phyloP scores from a whole-genome alignment of 768 basidiomycete genomes.

The Rhodotorula kratochvilovae region DNA sequence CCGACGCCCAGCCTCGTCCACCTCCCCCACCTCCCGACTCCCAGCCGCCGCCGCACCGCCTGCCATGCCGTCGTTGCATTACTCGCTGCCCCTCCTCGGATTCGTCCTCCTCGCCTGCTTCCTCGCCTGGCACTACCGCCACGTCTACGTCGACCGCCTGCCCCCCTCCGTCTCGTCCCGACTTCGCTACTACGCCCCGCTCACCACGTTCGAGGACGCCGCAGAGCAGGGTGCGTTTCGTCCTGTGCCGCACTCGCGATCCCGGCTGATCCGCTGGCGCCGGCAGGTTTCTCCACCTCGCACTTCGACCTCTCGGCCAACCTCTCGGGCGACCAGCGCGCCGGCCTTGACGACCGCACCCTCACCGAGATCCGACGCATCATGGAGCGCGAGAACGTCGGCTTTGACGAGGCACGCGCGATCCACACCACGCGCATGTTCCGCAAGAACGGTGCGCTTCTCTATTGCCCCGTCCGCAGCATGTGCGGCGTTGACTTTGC shows the following conservation, averaged over 20 bases:
- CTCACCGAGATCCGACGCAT: constrained; percentile 40
- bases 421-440: constrained; percentile 27
- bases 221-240: constrained; percentile 28
- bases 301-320: constrained; percentile 36
- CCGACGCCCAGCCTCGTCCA: background rate
- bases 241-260: background rate
- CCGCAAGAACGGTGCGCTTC: constrained; percentile 21
- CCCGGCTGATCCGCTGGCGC: background rate
- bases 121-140: constrained; percentile 32
- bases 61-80: background rate
- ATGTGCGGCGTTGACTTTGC: no score
- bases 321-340: constrained; percentile 28
- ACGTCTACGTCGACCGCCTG: constrained; percentile 28
- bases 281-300: constrained; percentile 30
- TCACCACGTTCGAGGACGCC: constrained; percentile 37
- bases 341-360: constrained; percentile 34
- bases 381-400: constrained; percentile 36
- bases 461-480: background rate
- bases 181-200: constrained; percentile 37
- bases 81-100: constrained; percentile 15
- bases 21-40: background rate
- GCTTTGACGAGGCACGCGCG: constrained; percentile 33
- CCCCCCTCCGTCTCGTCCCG: constrained; percentile 31
- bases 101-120: constrained; percentile 12
- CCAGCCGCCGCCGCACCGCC: background rate